Evolutionary conservation across 805 yeast genomes (phyloP), one percentile per base, ranked within the genome.

Genomic region (Monosporozyma servazzii): DNA sequence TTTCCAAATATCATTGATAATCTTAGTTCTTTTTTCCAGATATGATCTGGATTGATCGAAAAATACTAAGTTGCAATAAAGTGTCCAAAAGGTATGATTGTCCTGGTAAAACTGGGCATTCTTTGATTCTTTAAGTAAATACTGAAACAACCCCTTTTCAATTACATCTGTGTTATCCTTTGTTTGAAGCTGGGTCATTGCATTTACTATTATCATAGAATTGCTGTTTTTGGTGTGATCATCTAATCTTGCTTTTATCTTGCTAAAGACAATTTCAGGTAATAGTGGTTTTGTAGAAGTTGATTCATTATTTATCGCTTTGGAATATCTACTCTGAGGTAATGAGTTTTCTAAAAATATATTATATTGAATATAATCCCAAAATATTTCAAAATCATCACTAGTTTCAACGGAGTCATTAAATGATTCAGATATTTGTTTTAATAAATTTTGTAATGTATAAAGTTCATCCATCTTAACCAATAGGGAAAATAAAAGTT

Each of bases 351-450:
- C 21, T 15, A 57, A 36, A 43, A 66, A 66, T 15, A 58, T 45
- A 36, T 55, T 51, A 47, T 55, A 62, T 30, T 64, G 64, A n/a
- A 66, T 52, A 47, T 55, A 61, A 48, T 66, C 70, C 62, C 65
- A 60, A 51, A 66, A 65, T 15, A 64, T 18, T 36, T 61, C 62
- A 47, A 62, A 65, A 45, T 62, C 64, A 25, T 64, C 64, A 9
- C 53, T 45, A 3, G 53, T 50, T 29, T 61, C 60, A 3, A 65
- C 50, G 25, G 55, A 50, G n/a, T 53, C 40, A 11, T 53, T 49
- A 45, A 52, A 58, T 2, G 60, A 56, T 0, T 25, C 37, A 29
- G 55, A 51, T 5, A 58, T 31, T 44, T 51, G 49, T 8, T 53
- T 33, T 17, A 60, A 49, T 7, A 63, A 21, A n/a, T 45, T 8